These are phyloP conservation scores for Neoboletus subvelutipes DNA, from an alignment of 768 basidiomycete genomes.

Conservation along the genomic window DNA sequence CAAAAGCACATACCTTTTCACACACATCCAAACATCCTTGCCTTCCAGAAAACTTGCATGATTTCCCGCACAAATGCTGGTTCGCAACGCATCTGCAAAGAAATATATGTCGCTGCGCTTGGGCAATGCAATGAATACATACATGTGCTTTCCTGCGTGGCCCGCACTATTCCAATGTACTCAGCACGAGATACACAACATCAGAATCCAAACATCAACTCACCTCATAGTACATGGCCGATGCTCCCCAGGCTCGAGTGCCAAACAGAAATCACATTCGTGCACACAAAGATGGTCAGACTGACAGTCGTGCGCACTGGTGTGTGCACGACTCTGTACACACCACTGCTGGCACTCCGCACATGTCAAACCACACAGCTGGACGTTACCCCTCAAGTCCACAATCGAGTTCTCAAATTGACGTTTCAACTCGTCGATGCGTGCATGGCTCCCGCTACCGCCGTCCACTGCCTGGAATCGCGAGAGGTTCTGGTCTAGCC, in stretches of 20 bases:
- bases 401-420: conserved; percentile 42
- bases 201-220: conserved; percentile 18
- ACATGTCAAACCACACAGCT: conserved; percentile 53
- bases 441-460: conserved; percentile 31
- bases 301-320: conserved; percentile 46
- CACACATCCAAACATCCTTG: too few relatives aligned
- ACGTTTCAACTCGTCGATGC: conserved; percentile 46
- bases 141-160: conserved; percentile 61
- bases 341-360: conserved; percentile 49
- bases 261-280: conserved; percentile 42
- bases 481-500: conserved; percentile 49
- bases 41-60: too few relatives aligned
- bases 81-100: conserved; percentile 51
- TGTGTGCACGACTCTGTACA: conserved; percentile 45
- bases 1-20: too few relatives aligned
- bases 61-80: too few relatives aligned
- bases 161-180: background rate
- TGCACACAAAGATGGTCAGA: conserved; percentile 49
- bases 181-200: background rate
- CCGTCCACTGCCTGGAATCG: conserved; percentile 40
- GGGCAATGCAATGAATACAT: conserved; percentile 7
- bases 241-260: conserved; percentile 27
- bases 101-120: background rate
- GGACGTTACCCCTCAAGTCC: conserved; percentile 44
- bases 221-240: conserved; percentile 48